Evolutionary conservation across 345 rosid genomes (phyloP), one percentile per base, ranked within the genome.

Genomic region (Carallia pectinifolia): DNA sequence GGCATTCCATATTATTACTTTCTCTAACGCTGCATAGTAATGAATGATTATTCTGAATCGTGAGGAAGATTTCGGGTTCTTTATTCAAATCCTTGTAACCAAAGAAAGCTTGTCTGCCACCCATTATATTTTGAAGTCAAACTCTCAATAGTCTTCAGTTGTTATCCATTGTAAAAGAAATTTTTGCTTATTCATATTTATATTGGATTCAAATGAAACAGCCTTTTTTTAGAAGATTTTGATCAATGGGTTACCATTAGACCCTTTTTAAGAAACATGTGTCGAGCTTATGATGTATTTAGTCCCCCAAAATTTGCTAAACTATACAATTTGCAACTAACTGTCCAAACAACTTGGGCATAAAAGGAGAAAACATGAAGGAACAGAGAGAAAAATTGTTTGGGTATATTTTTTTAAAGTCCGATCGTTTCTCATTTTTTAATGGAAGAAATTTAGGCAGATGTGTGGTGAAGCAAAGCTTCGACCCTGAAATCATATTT

Each of bases 61-160:
- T 16, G 59, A 67, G 53, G 38, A 71, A 71, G 74, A 68, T 67
- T 55, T 53, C 4, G 69, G 74, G 71, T 63, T 61, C 50, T 59
- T 71, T 53, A 61, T 66, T 66, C 79, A 23, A 23, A 23, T 23
- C 23, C 23, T 23, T 23, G 23, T 23, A 23, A 23, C 23, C 23
- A 23, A 23, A 23, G 23, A 23, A 23, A 23, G 23, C 23, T 23
- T 23, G 23, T 23, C 23, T 23, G 23, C 23, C 23, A 59, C 58
- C 48, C 53, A 40, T 50, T 60, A 31, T 47, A 5, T 37, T 61
- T 53, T 7, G 0, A 58, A 53, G 55, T 39, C 10, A 17, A 23
- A 10, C 34, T 68, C 33, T 64, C 29, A 4, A 40, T 9, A 30
- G 9, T 7, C 64, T 76, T 68, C 66, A 38, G 52, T 55, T 72